Evolutionary conservation across 768 basidiomycete genomes (phyloP).

Genomic region (Pleurotus platypus): DNA sequence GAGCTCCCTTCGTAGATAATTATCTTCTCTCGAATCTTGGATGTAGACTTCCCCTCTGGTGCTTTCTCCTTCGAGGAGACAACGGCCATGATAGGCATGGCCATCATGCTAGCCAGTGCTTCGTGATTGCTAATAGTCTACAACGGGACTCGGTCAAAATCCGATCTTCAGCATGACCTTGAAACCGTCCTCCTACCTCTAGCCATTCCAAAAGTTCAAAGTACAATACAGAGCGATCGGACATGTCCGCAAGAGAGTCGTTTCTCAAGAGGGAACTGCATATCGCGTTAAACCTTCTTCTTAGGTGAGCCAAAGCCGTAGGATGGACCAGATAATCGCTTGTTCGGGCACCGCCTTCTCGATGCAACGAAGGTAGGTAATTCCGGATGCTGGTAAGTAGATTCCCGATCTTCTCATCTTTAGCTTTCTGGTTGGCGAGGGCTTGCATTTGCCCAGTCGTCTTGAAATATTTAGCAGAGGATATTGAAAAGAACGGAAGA

Average conservation of each 20-base stretch:
- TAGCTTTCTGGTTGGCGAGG: slow-evolving; percentile 60
- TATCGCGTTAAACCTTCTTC: slow-evolving; percentile 86
- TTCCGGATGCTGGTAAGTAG: slow-evolving; percentile 72
- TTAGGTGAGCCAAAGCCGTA: slow-evolving; percentile 86
- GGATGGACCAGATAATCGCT: slow-evolving; percentile 94
- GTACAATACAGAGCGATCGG: slow-evolving; percentile 79
- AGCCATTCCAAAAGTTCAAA: slow-evolving; percentile 91
- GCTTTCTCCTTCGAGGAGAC: slow-evolving; percentile 67
- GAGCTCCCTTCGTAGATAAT: slow-evolving; percentile 90
- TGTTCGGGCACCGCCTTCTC: slow-evolving; percentile 70
- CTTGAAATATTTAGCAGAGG: slow-evolving; percentile 32
- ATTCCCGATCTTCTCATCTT: slow-evolving; percentile 70
- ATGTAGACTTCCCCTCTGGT: slow-evolving; percentile 33
- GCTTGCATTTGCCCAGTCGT: slow-evolving; percentile 80
- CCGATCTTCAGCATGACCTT: neutral
- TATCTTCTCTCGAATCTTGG: slow-evolving; percentile 70
- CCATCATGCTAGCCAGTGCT: slow-evolving; percentile 92
- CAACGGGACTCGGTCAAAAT: slow-evolving; percentile 9
- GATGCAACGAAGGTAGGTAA: slow-evolving; percentile 79
- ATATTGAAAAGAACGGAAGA: neutral
- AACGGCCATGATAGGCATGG: slow-evolving; percentile 93
- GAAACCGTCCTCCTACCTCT: slow-evolving; percentile 48
- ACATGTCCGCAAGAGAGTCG: slow-evolving; percentile 94
- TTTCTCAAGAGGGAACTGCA: slow-evolving; percentile 84
- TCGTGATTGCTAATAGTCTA: slow-evolving; percentile 94